Base-by-base conservation (phyloP, 495 filamentous ascomycete species). In the Aspergillus cristatus region DNA sequence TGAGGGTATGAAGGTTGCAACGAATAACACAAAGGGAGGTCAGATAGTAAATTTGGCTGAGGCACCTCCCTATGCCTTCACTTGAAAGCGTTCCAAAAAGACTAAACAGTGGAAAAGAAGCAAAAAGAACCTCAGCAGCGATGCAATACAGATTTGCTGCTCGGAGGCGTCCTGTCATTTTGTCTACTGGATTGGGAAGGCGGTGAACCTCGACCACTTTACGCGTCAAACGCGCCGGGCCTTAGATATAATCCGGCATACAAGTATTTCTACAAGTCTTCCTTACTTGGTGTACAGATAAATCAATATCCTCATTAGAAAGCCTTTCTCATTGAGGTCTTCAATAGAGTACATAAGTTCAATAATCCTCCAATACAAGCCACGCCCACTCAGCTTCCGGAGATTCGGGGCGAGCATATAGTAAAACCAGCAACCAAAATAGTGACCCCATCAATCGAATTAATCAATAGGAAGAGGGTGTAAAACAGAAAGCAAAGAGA, bases 301-400 rank as follows among this genome's bases (percentile, higher is more conserved):
- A n/a, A n/a, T n/a, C 4, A 24, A 24, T 48, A 29, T 44, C 30
- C 41, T 46, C 43, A 48, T 56, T 41, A 46, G n/a, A 47, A 41
- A 42, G 45, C 48, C 20, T 47, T 41, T 48, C 50, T 47, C 48
- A 40, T 47, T 16, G 42, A 54, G 47, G 41, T 46, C 44, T 37
- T 38, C 32, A 46, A 50, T 46, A 56, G 41, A 49, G 48, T 51
- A 60, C 48, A 55, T 51, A 46, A 54, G 47, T 51, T 33, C 45
- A 54, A 50, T 59, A 35, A 45, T 51, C 43, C 42, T 24, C 43
- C 29, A 40, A 38, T 34, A 38, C 44, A 38, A 32, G 40, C 45
- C 32, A 44, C 35, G 25, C 41, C 37, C 46, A 24, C 36, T 37
- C 42, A 36, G 34, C 48, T 42, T 34, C 39, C 20, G 20, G 20